Evolutionary conservation across 345 rosid species (phyloP).

Genomic region (Bruguiera gymnorhiza): DNA sequence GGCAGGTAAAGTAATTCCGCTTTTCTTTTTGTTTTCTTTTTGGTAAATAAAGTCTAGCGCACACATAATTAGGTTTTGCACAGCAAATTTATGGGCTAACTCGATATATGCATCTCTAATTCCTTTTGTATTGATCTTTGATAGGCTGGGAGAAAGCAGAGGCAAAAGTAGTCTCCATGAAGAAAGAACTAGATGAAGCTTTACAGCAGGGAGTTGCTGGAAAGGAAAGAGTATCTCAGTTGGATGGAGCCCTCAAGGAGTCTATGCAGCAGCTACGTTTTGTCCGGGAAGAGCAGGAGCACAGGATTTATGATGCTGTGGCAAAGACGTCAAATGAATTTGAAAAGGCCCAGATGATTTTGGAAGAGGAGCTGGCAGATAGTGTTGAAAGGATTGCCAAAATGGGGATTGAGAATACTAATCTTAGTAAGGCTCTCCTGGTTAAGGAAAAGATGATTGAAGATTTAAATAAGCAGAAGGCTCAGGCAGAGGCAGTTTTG

Average conservation of each 20-base stretch:
- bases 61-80: too few species aligned
- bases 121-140: slow-evolving; percentile 12
- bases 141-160: slow-evolving; percentile 67
- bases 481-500: slow-evolving; percentile 46
- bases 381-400: slow-evolving; percentile 48
- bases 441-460: slow-evolving; percentile 53
- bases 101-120: neutral
- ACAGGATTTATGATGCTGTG: slow-evolving; percentile 73
- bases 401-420: slow-evolving; percentile 51
- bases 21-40: neutral
- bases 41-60: too few species aligned
- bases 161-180: slow-evolving; percentile 50
- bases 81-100: neutral
- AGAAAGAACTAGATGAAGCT: slow-evolving; percentile 56
- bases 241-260: slow-evolving; percentile 75
- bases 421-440: slow-evolving; percentile 55
- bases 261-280: slow-evolving; percentile 75
- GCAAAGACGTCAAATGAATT: slow-evolving; percentile 56
- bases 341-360: slow-evolving; percentile 37
- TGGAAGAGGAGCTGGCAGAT: slow-evolving; percentile 55
- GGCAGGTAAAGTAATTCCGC: slow-evolving; percentile 38
- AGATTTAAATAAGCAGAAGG: slow-evolving; percentile 60
- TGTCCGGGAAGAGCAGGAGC: slow-evolving; percentile 81
- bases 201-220: slow-evolving; percentile 43
- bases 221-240: slow-evolving; percentile 51